A percentile compares a stretch with the other conserved stretches of the same genome.
Conservation (phyloP, 331 rosid genomes). For the Cydonia oblonga region DNA sequence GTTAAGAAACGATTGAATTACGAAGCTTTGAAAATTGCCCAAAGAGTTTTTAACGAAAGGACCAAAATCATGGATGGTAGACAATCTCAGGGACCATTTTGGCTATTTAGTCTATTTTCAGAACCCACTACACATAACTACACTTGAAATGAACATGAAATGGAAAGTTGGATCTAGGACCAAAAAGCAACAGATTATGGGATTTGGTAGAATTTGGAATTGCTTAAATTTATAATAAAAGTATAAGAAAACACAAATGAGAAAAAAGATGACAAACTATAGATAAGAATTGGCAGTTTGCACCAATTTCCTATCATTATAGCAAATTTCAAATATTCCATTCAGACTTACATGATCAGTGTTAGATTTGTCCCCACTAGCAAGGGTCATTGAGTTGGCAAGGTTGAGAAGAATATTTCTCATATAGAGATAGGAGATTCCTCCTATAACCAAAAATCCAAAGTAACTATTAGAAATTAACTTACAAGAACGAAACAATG, state of each 20-base stretch:
- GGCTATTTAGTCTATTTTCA: too few relatives aligned
- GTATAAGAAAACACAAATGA: not conserved
- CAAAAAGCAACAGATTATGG: not conserved
- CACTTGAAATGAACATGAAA: not conserved
- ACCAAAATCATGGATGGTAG: too few relatives aligned
- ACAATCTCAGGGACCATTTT: too few relatives aligned
- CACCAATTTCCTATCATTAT: not conserved
- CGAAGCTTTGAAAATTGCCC: too few relatives aligned
- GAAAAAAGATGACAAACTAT: not conserved
- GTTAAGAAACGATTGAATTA: too few relatives aligned
- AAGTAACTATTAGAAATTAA: conserved; percentile 8
- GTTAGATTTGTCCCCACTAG: conserved; percentile 21
- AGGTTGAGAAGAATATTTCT: conserved; percentile 60
- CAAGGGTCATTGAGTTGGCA: conserved; percentile 47
- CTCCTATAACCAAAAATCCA: conserved; percentile 46
- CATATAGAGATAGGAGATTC: conserved; percentile 41
- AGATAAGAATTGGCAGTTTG: not conserved
- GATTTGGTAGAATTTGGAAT: not conserved
- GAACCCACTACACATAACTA: not conserved
- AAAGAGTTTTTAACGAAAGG: too few relatives aligned
- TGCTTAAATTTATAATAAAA: not conserved
- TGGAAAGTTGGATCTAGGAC: not conserved
- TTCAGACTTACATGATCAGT: conserved; percentile 56
- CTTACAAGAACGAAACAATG: not conserved
- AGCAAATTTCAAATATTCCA: not conserved